Base-by-base conservation (phyloP, 2,329 filamentous ascomycete genomes). In the Pseudocercospora cruenta region DNA sequence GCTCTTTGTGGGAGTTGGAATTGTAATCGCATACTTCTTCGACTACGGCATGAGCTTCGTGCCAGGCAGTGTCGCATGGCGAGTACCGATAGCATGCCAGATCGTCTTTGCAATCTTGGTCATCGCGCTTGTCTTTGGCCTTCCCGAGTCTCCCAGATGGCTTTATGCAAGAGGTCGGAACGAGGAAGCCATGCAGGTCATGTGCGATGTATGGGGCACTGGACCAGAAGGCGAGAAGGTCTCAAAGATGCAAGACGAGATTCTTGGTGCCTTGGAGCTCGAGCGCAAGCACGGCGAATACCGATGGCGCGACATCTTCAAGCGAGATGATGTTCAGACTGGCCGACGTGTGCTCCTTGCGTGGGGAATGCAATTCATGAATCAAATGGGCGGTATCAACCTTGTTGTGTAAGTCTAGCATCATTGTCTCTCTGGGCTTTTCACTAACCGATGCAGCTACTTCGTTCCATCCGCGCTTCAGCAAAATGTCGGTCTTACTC, bases 61-160 rank as follows among this genome's bases (percentile, higher is more conserved):
- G 10, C 70, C 74, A n/a, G 82, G 82, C 2, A 75, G 77, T 3
- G 78, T 82, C 14, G 80, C 79, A 2, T 84, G 82, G 82, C 73
- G 82, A 16, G 69, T 84, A 0, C 82, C 82, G 0, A 80, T 84
- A 49, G 81, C 80, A 4, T 82, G 79, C 62, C 82, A 84, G 67
- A 76, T 80, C 19, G 69, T 83, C 9, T 74, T 72, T 60, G 72
- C 72, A 10, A 59, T 75, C 19, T 51, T 79, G 21, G 80, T 83
- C 33, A 77, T 81, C 24, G 63, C 79, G 28, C 71, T 83, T 57
- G 80, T 78, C 51, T 75, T 78, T 71, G 79, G 74, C 49, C 73
- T 74, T 63, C 80, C 69, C 59, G 81, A 78, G 58, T 78, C 75
- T 43, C 82, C 82, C 1, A 74, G 81, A 43, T 82, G 79, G 69